These are phyloP conservation scores for Pachyrhizus erosus DNA, from an alignment of 306 rosid species.

Conservation along the genomic window DNA sequence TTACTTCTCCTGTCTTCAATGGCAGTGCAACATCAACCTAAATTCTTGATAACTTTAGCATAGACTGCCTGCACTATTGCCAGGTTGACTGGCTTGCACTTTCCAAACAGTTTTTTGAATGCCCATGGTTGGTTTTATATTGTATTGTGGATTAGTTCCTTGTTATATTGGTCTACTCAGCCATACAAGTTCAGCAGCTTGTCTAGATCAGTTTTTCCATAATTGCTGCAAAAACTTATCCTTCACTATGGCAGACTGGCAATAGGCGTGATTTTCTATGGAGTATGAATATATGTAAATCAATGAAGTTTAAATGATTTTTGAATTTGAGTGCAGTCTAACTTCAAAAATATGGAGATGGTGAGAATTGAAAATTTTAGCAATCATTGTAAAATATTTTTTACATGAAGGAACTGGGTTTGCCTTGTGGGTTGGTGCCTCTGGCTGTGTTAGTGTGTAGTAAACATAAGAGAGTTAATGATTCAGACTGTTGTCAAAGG, in stretches of 20 bases:
- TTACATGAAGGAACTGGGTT: neutral
- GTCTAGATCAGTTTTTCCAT: neutral
- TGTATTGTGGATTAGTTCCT: neutral
- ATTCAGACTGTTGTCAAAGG: neutral
- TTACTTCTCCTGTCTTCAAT: neutral
- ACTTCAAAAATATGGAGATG: slow-evolving; percentile 1
- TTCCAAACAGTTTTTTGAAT: neutral
- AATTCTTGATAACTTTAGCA: neutral
- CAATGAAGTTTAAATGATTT: neutral
- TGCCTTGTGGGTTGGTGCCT: neutral
- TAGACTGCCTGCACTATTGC: neutral
- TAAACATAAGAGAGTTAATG: neutral
- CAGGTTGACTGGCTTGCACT: neutral
- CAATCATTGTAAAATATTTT: neutral
- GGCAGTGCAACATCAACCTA: neutral
- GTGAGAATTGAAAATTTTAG: neutral
- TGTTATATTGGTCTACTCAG: neutral
- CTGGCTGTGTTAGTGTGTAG: neutral
- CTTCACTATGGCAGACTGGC: neutral
- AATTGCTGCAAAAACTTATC: neutral
- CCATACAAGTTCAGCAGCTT: neutral
- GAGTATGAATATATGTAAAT: neutral
- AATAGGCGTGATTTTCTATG: neutral
- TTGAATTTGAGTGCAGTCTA: neutral
- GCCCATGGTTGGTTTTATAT: neutral